Evolutionary conservation across 2,329 filamentous ascomycete species (phyloP).

Genomic region (Pseudonectria buxi): DNA sequence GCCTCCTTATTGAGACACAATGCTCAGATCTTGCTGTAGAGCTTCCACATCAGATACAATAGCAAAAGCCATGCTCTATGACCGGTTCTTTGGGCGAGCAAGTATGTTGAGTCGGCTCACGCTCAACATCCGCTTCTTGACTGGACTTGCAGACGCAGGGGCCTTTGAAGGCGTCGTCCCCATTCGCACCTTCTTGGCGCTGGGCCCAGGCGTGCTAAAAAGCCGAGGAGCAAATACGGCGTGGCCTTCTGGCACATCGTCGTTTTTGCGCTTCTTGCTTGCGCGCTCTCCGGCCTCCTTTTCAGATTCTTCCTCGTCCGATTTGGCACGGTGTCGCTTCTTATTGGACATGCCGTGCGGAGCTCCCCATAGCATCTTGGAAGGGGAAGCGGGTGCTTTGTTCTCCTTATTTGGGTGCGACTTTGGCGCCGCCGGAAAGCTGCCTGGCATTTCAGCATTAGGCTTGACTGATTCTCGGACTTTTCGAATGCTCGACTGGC

Average conservation of each 20-base stretch:
- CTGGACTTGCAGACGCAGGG: conserved; percentile 33
- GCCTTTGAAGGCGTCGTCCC: conserved; percentile 17
- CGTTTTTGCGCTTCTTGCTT: conserved; percentile 53
- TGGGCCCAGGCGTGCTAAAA: conserved; percentile 27
- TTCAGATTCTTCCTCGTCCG: conserved; percentile 50
- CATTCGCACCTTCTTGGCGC: conserved; percentile 29
- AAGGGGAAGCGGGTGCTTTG: conserved; percentile 29
- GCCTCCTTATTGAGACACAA: no score
- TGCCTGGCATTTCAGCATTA: conserved; percentile 44
- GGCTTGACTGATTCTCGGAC: conserved; percentile 47
- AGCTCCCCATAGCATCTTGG: conserved; percentile 37
- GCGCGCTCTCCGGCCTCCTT: conserved; percentile 41
- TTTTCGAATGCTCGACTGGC: conserved; percentile 55
- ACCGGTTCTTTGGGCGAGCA: conserved; percentile 51
- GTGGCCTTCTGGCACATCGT: conserved; percentile 43
- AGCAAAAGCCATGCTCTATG: no score
- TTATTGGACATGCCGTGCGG: conserved; percentile 60
- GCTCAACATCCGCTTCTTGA: conserved; percentile 50
- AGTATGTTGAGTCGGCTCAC: conserved; percentile 56
- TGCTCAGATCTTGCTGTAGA: no score
- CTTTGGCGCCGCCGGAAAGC: conserved; percentile 36
- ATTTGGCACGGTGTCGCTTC: conserved; percentile 54
- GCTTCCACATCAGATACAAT: no score
- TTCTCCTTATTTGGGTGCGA: conserved; percentile 50
- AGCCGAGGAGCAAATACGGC: conserved; percentile 46